phyloP scores from a whole-genome alignment of 768 basidiomycete species.

The Kwoniella sp. region DNA sequence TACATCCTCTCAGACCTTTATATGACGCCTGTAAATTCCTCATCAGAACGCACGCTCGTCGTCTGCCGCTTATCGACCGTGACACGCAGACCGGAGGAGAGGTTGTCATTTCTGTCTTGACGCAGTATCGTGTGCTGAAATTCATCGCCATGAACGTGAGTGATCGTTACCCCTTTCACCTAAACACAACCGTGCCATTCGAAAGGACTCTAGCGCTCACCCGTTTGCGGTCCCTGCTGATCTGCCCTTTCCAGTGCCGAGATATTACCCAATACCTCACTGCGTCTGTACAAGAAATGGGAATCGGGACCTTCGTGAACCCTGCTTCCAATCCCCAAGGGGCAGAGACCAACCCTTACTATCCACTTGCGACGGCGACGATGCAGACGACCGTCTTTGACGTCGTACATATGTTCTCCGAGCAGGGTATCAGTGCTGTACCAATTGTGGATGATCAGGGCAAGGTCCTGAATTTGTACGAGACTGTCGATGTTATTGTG shows the following conservation, averaged over 20 bases:
- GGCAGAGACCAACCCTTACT: conserved; percentile 65
- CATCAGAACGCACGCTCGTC: conserved; percentile 92
- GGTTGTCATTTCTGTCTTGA: conserved; percentile 91
- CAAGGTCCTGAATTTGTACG: conserved; percentile 91
- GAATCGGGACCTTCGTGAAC: conserved; percentile 87
- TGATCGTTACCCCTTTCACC: conserved; percentile 19
- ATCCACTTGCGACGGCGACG: conserved; percentile 89
- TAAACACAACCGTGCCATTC: not conserved
- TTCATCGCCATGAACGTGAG: conserved; percentile 95
- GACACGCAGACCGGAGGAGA: conserved; percentile 94
- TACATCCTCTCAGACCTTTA: conserved; percentile 83
- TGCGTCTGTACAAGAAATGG: conserved; percentile 60
- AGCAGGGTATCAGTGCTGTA: conserved; percentile 91
- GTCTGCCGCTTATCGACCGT: conserved; percentile 87
- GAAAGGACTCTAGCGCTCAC: not conserved
- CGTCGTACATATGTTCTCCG: conserved; percentile 97
- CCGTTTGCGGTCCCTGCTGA: not conserved
- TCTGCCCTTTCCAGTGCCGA: conserved; percentile 65
- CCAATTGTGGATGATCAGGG: conserved; percentile 89
- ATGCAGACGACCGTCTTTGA: conserved; percentile 91
- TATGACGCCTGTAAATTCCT: conserved; percentile 87
- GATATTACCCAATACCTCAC: conserved; percentile 60
- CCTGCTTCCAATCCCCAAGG: conserved; percentile 52
- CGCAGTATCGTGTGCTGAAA: conserved; percentile 96
- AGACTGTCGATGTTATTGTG: conserved; percentile 98